Percentiles rank a stretch among this genome's conserved stretches.
Evolutionary conservation across 1,139 yeast genomes (phyloP).

Genomic region (Taiozyma onychis): DNA sequence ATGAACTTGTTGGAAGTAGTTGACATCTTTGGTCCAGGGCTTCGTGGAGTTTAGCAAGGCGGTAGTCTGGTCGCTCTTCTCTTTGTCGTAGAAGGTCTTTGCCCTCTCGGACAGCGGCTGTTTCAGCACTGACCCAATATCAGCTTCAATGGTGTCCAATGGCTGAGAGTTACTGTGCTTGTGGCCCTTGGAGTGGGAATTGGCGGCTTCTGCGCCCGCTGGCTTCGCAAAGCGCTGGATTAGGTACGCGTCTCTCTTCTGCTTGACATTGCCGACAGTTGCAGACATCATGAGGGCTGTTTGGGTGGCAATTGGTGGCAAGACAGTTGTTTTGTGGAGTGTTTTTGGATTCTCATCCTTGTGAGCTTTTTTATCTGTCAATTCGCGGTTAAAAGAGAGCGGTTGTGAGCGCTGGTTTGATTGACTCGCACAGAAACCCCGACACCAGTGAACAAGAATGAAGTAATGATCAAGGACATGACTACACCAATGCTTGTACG

Average conservation of each 20-base stretch:
- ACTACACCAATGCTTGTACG: neutral
- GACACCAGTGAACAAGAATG: too few relatives aligned
- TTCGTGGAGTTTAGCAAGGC: conserved; percentile 19
- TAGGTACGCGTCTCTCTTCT: conserved; percentile 7
- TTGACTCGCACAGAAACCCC: too few relatives aligned
- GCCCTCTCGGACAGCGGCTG: conserved; percentile 14
- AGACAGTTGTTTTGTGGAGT: neutral
- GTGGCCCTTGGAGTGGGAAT: neutral
- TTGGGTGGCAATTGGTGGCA: neutral
- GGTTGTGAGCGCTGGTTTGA: neutral
- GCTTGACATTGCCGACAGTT: neutral
- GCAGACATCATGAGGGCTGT: neutral
- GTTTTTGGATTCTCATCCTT: neutral
- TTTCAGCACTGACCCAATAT: conserved; percentile 9
- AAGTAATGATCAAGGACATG: too few relatives aligned
- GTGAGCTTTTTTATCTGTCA: neutral
- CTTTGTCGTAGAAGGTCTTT: conserved; percentile 13
- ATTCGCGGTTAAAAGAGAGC: neutral
- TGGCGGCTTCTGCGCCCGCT: neutral
- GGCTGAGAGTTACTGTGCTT: conserved; percentile 7
- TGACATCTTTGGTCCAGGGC: conserved; percentile 47
- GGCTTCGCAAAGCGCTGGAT: neutral
- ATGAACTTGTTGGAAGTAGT: conserved; percentile 60
- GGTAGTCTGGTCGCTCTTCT: conserved; percentile 5
- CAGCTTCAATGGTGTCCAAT: conserved; percentile 15